Evolutionary conservation across 345 rosid genomes (phyloP).

Genomic region (Eucalyptus virginea): DNA sequence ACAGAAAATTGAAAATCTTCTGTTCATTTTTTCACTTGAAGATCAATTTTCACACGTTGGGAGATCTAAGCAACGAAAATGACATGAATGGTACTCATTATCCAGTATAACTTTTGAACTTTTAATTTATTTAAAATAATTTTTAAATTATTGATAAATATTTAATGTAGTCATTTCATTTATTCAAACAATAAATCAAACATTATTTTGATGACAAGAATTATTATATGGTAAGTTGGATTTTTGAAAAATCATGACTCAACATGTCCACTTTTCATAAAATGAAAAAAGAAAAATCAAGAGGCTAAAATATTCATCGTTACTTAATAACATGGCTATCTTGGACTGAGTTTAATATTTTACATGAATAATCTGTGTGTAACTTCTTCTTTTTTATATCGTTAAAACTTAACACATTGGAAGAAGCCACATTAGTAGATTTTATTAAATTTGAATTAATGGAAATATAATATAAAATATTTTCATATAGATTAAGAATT

Average conservation of each 20-base stretch:
- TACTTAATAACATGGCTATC: background rate
- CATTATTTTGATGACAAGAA: background rate
- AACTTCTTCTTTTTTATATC: background rate
- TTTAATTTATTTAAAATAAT: background rate
- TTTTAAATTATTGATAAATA: background rate
- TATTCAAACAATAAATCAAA: background rate
- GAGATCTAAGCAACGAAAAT: background rate
- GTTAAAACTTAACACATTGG: accelerated
- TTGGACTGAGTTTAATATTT: background rate
- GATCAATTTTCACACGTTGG: background rate
- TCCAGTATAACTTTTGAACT: accelerated
- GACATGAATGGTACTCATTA: background rate
- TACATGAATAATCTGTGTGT: background rate
- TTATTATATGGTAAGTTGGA: background rate
- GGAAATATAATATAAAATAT: accelerated
- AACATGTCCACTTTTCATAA: background rate
- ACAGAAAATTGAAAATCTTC: background rate
- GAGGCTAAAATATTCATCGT: background rate
- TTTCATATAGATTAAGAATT: accelerated
- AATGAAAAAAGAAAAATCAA: background rate
- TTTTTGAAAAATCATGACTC: background rate
- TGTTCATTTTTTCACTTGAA: background rate
- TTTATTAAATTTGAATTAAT: background rate
- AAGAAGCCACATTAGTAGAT: accelerated
- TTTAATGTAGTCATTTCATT: accelerated